Base-by-base conservation (phyloP, 1,139 yeast species). In the Candida tropicalis region DNA sequence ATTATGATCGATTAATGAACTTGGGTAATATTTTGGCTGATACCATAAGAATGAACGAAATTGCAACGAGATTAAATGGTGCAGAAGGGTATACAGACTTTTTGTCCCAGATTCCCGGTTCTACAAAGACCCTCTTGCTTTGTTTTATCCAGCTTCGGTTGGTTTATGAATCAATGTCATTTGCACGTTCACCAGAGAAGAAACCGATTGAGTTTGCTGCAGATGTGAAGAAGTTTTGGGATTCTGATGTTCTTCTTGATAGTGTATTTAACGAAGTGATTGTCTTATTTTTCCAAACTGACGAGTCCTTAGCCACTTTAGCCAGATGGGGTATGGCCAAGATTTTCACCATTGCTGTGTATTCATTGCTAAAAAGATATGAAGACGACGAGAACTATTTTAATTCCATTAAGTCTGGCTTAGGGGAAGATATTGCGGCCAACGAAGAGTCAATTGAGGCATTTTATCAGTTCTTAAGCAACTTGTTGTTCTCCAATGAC, bases 31-130 rank as follows among this genome's bases (percentile, higher is more conserved):
- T 75, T 43, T 62, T 82, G 53, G 82, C 82, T 47, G 76, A 81
- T 49, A 79, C 86, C 0, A 70, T 83, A 24, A 71, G 77, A 38
- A 74, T 81, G 75, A 59, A 70, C 40, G 89, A 83, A 55, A 74
- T 81, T 22, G 56, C 81, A 0, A 66, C 79, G 1, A 69, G 89
- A 50, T 54, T 74, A 6, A 65, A 64, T 22, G 77, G 77, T 1
- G 53, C 51, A 7, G 54, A 60, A 12, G 60, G 73, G 5, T 65
- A 67, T 40, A 52, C 58, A 2, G 55, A 60, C 5, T 72, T 76
- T 43, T 52, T 78, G 42, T 50, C 53, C 20, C 62, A 65, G 50
- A 50, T 68, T 52, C 55, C 73, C 49, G 55, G 66, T 39, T 46
- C 77, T 53, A 40, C 71, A 34, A 62, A 62, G 50, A 47, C 65